Evolutionary conservation across 805 yeast genomes (phyloP).

Genomic region (Priceomyces fermenticarens): DNA sequence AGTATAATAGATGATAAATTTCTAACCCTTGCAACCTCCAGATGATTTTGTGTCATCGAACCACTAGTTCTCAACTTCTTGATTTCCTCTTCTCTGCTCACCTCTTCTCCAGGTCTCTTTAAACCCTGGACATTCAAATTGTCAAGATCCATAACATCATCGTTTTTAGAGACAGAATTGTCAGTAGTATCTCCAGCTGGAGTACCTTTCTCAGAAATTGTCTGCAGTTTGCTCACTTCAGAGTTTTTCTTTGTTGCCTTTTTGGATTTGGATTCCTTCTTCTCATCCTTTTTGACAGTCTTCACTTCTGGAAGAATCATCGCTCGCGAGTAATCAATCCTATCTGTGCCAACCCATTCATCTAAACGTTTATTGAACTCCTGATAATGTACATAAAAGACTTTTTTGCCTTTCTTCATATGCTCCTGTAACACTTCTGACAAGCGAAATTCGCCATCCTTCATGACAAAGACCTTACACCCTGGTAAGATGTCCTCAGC

Average conservation of each 20-base stretch:
- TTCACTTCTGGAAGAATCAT: conserved; percentile 69
- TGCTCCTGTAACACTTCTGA: conserved; percentile 86
- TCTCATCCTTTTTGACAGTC: conserved; percentile 44
- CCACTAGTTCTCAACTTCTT: conserved; percentile 92
- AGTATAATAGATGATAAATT: conserved; percentile 74
- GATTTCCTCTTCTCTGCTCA: conserved; percentile 87
- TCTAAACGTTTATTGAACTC: conserved; percentile 95
- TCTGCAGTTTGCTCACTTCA: conserved; percentile 1
- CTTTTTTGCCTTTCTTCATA: conserved; percentile 69
- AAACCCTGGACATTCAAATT: conserved; percentile 82
- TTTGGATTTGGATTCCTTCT: conserved; percentile 30
- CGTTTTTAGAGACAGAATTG: conserved; percentile 22
- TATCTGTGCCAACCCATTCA: conserved; percentile 80
- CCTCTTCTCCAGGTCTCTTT: conserved; percentile 61
- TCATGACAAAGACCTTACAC: conserved; percentile 75
- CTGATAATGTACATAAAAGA: conserved; percentile 89
- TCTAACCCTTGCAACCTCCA: conserved; percentile 88
- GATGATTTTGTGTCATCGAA: conserved; percentile 87
- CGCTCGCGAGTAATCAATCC: conserved; percentile 70
- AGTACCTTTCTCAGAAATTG: conserved; percentile 16
- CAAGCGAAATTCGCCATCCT: conserved; percentile 73
- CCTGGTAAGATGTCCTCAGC: conserved; percentile 63
- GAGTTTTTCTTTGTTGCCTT: conserved; percentile 13
- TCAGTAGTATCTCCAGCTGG: conserved; percentile 29
- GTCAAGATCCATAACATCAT: conserved; percentile 83